Percentiles rank a stretch among this genome's conserved stretches.
Conservation (phyloP, 805 yeast species). For the Suhomyces sp. region DNA sequence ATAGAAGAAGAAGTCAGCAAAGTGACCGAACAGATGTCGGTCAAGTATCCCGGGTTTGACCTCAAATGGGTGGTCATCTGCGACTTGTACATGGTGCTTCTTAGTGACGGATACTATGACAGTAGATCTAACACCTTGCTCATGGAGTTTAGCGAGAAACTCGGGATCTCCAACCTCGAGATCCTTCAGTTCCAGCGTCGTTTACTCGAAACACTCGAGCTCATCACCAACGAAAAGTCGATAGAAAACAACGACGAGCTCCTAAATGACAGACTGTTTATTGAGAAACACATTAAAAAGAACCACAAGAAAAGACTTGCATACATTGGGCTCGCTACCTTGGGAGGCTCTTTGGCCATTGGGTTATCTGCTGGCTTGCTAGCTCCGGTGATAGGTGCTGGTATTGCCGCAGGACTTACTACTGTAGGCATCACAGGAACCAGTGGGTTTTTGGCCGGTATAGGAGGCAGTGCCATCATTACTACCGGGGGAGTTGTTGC, state of each 20-base stretch:
- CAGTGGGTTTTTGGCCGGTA: conserved; percentile 87
- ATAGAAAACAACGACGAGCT: conserved; percentile 68
- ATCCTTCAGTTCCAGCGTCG: conserved; percentile 86
- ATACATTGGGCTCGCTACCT: conserved; percentile 90
- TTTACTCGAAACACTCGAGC: conserved; percentile 83
- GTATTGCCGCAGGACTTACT: conserved; percentile 93
- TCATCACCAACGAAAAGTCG: conserved; percentile 53
- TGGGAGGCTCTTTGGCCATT: conserved; percentile 91
- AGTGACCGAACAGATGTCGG: conserved; percentile 3
- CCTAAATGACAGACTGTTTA: conserved; percentile 72
- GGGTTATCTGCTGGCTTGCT: conserved; percentile 93
- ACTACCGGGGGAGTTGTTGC: conserved; percentile 88
- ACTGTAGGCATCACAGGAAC: conserved; percentile 96
- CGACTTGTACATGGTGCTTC: conserved; percentile 75
- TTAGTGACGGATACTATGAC: conserved; percentile 86
- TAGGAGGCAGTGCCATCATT: conserved; percentile 93
- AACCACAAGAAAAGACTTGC: conserved; percentile 67
- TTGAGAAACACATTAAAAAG: conserved; percentile 67
- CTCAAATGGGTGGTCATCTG: conserved; percentile 92
- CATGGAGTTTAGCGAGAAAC: conserved; percentile 57
- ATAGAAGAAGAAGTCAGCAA: conserved; percentile 15
- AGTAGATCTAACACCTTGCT: conserved; percentile 83
- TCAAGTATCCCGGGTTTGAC: conserved; percentile 41
- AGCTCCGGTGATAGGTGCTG: conserved; percentile 98
- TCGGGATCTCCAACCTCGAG: conserved; percentile 64